phyloP scores from a whole-genome alignment of 768 basidiomycete genomes.

The Coprinellus aureogranulatus region DNA sequence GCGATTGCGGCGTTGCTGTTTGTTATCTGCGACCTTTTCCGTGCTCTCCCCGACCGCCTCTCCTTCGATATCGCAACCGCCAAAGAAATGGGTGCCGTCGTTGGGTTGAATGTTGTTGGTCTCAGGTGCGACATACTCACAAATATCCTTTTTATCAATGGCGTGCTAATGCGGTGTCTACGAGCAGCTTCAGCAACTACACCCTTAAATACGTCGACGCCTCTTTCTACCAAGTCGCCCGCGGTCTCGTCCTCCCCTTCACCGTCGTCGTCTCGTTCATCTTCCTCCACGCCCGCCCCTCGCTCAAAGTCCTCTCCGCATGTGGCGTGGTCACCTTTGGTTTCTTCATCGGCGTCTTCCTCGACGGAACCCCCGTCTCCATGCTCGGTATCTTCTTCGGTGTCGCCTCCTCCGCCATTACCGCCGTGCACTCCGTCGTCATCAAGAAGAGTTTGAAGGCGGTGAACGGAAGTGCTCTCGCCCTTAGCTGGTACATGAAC shows the following conservation, averaged over 20 bases:
- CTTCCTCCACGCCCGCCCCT: conserved; percentile 74
- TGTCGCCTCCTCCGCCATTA: conserved; percentile 80
- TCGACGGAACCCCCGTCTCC: conserved; percentile 63
- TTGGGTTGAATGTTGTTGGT: conserved; percentile 76
- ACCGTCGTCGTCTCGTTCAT: conserved; percentile 86
- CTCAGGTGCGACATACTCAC: conserved; percentile 54
- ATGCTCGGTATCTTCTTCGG: conserved; percentile 75
- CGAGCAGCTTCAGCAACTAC: conserved; percentile 79
- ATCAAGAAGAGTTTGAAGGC: conserved; percentile 84
- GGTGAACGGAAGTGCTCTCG: conserved; percentile 80
- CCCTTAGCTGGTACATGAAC: conserved; percentile 92
- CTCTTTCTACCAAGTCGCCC: conserved; percentile 93
- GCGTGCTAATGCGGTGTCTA: not conserved
- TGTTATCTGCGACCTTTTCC: conserved; percentile 55
- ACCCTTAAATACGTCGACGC: conserved; percentile 93
- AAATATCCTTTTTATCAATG: not conserved
- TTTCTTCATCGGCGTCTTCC: conserved; percentile 88
- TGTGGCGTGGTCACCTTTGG: conserved; percentile 84
- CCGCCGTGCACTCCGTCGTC: conserved; percentile 87
- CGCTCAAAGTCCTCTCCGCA: conserved; percentile 67
- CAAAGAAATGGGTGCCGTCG: conserved; percentile 74
- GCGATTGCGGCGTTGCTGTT: conserved; percentile 78
- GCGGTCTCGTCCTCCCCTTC: conserved; percentile 90
- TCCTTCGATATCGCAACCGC: conserved; percentile 62
- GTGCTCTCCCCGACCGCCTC: conserved; percentile 66